Evolutionary conservation across 2,329 filamentous ascomycete species (phyloP).

Genomic region (Aureobasidium melanogenum): DNA sequence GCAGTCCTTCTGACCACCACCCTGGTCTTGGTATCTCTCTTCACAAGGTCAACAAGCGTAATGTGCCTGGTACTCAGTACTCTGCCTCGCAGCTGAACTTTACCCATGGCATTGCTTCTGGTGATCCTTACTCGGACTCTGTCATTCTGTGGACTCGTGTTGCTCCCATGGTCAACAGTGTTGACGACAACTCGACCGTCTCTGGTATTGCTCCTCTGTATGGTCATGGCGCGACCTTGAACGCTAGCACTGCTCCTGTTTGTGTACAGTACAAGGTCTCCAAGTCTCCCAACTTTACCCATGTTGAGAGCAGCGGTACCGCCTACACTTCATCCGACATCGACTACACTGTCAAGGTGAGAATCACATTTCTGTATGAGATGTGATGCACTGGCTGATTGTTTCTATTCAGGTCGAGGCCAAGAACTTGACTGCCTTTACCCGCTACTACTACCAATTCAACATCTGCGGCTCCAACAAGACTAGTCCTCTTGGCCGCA

Average conservation of each 20-base stretch:
- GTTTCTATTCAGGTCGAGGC: slow-evolving; percentile 50
- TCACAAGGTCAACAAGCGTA: slow-evolving; percentile 50
- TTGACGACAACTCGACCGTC: slow-evolving; percentile 40
- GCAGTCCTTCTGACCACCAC: slow-evolving; percentile 57
- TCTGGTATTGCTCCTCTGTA: slow-evolving; percentile 48
- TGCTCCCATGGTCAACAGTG: slow-evolving; percentile 31
- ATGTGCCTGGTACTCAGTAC: slow-evolving; percentile 36
- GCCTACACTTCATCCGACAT: slow-evolving; percentile 65
- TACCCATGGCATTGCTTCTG: slow-evolving; percentile 49
- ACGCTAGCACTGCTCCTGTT: slow-evolving; percentile 50
- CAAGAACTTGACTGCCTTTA: slow-evolving; percentile 51
- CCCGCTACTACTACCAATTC: slow-evolving; percentile 63
- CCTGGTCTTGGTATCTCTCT: slow-evolving; percentile 56
- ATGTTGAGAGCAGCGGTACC: slow-evolving; percentile 47
- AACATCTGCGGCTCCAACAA: slow-evolving; percentile 55
- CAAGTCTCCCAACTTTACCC: slow-evolving; percentile 37
- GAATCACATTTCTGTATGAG: neutral
- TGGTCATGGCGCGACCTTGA: slow-evolving; percentile 39
- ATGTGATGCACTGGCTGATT: slow-evolving; percentile 7
- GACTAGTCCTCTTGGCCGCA: slow-evolving; percentile 54
- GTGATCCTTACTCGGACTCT: slow-evolving; percentile 36
- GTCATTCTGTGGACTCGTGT: slow-evolving; percentile 36
- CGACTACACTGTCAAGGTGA: slow-evolving; percentile 64
- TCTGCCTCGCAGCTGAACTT: slow-evolving; percentile 47
- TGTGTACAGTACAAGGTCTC: slow-evolving; percentile 59